phyloP scores from a whole-genome alignment of 2,329 filamentous ascomycete species.

The Fusarium sacchari region DNA sequence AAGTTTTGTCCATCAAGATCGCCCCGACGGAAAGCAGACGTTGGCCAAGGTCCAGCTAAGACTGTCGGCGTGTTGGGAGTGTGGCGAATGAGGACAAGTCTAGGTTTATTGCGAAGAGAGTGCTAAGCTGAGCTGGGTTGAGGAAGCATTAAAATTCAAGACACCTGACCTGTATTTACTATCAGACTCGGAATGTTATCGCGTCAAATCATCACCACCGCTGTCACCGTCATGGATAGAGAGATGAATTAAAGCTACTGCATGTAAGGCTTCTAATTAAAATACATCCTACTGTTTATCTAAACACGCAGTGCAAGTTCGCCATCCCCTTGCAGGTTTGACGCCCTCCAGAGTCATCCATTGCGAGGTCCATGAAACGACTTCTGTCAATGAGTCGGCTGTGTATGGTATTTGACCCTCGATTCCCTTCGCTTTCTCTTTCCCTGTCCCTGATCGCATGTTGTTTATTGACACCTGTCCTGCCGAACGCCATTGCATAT shows the following conservation, averaged over 20 bases:
- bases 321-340: slow-evolving; percentile 33
- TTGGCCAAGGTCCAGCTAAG: not conserved
- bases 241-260: slow-evolving; percentile 1
- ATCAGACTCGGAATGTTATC: not conserved
- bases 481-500: slow-evolving; percentile 46
- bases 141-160: slow-evolving; percentile 4
- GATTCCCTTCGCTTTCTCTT: slow-evolving; percentile 35
- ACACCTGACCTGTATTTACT: slow-evolving; percentile 18
- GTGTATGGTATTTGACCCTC: slow-evolving; percentile 44
- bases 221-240: not conserved
- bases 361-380: slow-evolving; percentile 15
- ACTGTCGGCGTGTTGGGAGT: not conserved
- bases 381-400: slow-evolving; percentile 33
- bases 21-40: not conserved
- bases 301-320: slow-evolving; percentile 40
- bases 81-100: slow-evolving; percentile 21
- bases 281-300: slow-evolving; percentile 53
- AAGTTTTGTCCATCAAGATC: slow-evolving; percentile 13
- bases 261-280: slow-evolving; percentile 54
- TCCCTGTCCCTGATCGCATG: slow-evolving; percentile 40
- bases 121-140: not conserved
- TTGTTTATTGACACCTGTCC: slow-evolving; percentile 40
- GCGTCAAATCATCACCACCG: not conserved
- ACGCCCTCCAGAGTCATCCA: slow-evolving; percentile 20
- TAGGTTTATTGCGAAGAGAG: not conserved